Evolutionary conservation across 2,329 filamentous ascomycete genomes (phyloP).

Genomic region (Coleophoma eucalyptorum): DNA sequence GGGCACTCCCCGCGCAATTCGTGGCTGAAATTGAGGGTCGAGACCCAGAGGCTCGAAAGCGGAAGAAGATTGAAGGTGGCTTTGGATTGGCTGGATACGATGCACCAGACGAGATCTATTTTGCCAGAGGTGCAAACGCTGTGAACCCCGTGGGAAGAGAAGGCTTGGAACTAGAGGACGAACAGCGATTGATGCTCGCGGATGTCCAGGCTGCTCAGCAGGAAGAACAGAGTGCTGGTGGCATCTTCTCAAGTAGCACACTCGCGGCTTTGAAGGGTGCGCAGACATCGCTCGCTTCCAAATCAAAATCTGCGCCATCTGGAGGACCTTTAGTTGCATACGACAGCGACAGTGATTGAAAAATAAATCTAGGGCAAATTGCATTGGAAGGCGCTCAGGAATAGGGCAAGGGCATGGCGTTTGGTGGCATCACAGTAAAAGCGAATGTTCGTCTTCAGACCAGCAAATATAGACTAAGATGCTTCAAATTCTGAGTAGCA

Average conservation of each 20-base stretch:
- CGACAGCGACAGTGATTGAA: constrained; percentile 75
- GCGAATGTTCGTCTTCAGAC: no score
- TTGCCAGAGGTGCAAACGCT: constrained; percentile 70
- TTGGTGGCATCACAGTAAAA: no score
- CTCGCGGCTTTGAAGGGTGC: constrained; percentile 70
- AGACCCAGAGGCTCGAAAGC: constrained; percentile 81
- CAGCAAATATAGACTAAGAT: no score
- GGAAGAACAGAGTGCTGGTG: constrained; percentile 38
- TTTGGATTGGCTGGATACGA: constrained; percentile 79
- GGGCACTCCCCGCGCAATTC: constrained; percentile 84
- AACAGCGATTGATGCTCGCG: constrained; percentile 53
- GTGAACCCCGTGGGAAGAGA: constrained; percentile 55
- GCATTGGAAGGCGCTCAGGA: no score
- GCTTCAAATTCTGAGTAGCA: no score
- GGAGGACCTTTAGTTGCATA: constrained; percentile 81
- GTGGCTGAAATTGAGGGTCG: constrained; percentile 92
- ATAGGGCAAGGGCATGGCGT: no score
- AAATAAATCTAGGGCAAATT: no score
- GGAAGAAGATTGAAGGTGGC: constrained; percentile 82
- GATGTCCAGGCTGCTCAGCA: constrained; percentile 34
- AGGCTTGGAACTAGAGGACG: constrained; percentile 60
- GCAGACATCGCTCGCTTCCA: constrained; percentile 46
- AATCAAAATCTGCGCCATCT: constrained; percentile 47
- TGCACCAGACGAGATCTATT: constrained; percentile 91
- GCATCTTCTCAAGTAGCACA: constrained; percentile 80